Conservation (phyloP, 1,284 basidiomycete species). For the Melampsora medusae region DNA sequence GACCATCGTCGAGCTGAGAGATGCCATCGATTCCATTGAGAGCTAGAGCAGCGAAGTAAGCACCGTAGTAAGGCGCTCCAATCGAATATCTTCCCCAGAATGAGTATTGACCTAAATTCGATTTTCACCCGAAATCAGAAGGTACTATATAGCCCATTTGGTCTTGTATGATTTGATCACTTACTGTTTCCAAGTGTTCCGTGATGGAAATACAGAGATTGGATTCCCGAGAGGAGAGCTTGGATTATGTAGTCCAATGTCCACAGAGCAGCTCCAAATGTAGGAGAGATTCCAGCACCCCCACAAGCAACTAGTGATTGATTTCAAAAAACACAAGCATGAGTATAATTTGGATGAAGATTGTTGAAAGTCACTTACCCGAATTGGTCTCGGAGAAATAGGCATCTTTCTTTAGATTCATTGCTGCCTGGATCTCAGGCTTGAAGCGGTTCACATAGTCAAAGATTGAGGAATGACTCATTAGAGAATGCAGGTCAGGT, state of each 20-base stretch:
- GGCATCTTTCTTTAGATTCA: slow-evolving; percentile 56
- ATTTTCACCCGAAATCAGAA: neutral
- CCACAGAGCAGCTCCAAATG: slow-evolving; percentile 59
- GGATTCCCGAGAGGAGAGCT: slow-evolving; percentile 57
- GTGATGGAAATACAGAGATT: slow-evolving; percentile 60
- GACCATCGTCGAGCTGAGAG: slow-evolving; percentile 57
- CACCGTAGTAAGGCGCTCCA: slow-evolving; percentile 58
- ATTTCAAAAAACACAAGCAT: neutral
- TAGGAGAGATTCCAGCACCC: slow-evolving; percentile 59
- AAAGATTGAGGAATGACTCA: slow-evolving; percentile 59
- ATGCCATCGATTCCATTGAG: slow-evolving; percentile 52
- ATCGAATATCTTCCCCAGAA: slow-evolving; percentile 48
- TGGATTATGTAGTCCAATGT: slow-evolving; percentile 60
- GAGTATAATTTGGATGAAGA: no score
- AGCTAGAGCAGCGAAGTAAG: slow-evolving; percentile 57
- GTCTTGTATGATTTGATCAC: neutral
- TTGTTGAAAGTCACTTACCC: slow-evolving; percentile 9
- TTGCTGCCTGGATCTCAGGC: slow-evolving; percentile 56
- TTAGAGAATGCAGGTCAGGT: slow-evolving; percentile 54
- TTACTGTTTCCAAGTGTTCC: slow-evolving; percentile 50
- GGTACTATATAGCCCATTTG: neutral
- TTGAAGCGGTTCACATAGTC: slow-evolving; percentile 56
- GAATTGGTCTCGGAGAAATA: slow-evolving; percentile 61
- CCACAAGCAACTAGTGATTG: slow-evolving; percentile 57
- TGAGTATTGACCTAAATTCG: slow-evolving; percentile 14